Conservation (phyloP, 2,329 filamentous ascomycete species). For the Claviceps digitariae region DNA sequence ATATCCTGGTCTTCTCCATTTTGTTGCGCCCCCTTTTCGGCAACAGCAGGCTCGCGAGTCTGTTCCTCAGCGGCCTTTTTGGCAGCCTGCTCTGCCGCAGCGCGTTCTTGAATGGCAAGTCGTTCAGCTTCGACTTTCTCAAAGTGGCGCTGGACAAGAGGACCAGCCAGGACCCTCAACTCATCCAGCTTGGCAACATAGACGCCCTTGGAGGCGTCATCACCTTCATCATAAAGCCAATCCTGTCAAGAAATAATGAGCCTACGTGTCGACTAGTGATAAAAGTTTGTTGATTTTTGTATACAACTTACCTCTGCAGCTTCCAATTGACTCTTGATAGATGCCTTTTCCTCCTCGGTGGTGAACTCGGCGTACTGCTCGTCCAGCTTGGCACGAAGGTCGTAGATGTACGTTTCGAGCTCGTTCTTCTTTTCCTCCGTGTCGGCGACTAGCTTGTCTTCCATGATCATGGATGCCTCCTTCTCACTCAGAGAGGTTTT, state of each 20-base stretch:
- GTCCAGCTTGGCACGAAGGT: constrained; percentile 88
- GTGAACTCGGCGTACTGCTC: constrained; percentile 82
- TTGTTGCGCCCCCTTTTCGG: constrained; percentile 34
- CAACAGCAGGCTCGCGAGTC: constrained; percentile 38
- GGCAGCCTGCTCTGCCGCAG: constrained; percentile 65
- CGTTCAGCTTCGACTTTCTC: constrained; percentile 87
- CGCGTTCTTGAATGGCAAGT: constrained; percentile 59
- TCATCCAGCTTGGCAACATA: constrained; percentile 95
- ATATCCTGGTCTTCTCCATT: constrained; percentile 46
- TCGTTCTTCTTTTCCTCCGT: constrained; percentile 99
- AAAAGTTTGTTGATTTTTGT: not conserved
- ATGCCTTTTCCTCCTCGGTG: constrained; percentile 83
- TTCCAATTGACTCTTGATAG: constrained; percentile 72
- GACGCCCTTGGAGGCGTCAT: constrained; percentile 84
- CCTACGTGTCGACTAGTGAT: not conserved
- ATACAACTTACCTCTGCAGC: constrained; percentile 61
- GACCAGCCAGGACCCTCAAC: constrained; percentile 78
- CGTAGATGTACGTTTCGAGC: constrained; percentile 94
- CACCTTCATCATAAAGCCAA: constrained; percentile 96
- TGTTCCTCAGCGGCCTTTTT: constrained; percentile 52
- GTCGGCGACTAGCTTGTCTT: constrained; percentile 96
- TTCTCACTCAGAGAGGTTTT: constrained; percentile 64
- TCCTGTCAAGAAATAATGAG: constrained; percentile 45
- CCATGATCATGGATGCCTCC: constrained; percentile 85
- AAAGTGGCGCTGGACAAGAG: constrained; percentile 86